phyloP scores from a whole-genome alignment of 345 rosid genomes.

The Gossypium turneri region DNA sequence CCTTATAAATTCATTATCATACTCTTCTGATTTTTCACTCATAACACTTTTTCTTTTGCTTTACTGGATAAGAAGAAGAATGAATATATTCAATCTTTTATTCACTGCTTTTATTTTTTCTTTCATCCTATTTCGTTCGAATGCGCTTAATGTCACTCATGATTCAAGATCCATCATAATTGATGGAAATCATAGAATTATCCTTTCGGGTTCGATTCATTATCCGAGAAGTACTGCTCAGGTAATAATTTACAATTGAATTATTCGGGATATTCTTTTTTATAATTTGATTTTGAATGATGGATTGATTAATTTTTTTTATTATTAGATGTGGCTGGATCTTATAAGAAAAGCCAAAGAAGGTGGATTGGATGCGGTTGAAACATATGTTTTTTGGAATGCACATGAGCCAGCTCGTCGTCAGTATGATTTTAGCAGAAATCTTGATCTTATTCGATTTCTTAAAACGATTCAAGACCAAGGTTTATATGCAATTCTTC shows the following conservation, averaged over 20 bases:
- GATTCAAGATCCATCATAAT: constrained; percentile 31
- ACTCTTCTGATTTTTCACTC: not conserved
- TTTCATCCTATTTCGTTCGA: not conserved
- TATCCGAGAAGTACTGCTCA: constrained; percentile 17
- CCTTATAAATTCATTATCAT: not conserved
- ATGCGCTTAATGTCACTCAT: constrained; percentile 1
- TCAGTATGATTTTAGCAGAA: constrained; percentile 32
- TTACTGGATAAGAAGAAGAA: not conserved
- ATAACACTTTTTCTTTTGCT: not conserved
- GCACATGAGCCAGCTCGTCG: constrained; percentile 43
- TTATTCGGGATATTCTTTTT: not conserved
- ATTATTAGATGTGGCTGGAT: too few relatives aligned
- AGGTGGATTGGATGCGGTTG: too few relatives aligned
- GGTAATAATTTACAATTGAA: not conserved
- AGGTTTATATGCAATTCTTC: constrained; percentile 40
- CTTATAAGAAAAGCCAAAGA: constrained; percentile 37
- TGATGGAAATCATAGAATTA: constrained; percentile 22
- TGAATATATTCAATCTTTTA: not conserved
- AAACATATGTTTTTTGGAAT: constrained; percentile 72
- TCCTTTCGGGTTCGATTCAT: not conserved
- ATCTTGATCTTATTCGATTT: too few relatives aligned
- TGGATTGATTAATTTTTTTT: too few relatives aligned
- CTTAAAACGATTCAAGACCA: constrained; percentile 22
- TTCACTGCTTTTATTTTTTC: not conserved
- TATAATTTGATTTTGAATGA: not conserved